Conservation (phyloP, 176 grass and related monocot genomes). For the Thinopyrum elongatum region DNA sequence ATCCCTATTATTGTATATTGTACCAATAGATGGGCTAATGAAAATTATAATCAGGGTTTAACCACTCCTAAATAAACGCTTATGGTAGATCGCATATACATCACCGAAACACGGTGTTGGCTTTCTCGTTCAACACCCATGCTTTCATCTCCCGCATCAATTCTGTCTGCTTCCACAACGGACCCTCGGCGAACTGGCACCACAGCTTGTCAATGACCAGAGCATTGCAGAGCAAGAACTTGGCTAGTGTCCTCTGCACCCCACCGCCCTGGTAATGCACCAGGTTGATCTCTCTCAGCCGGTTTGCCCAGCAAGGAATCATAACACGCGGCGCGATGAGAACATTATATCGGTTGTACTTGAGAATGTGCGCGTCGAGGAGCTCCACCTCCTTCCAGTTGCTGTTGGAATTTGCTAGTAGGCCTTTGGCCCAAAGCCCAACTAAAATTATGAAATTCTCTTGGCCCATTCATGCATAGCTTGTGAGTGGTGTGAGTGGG, state of each 20-base stretch:
- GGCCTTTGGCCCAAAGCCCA: too few relatives aligned
- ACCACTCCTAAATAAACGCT: too few relatives aligned
- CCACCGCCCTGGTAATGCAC: slow-evolving; percentile 8
- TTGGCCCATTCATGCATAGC: too few relatives aligned
- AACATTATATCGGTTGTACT: background rate
- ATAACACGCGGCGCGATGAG: background rate
- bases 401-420: too few relatives aligned
- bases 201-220: background rate
- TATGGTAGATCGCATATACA: background rate
- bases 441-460: too few relatives aligned
- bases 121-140: slow-evolving; percentile 5
- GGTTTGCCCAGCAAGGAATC: background rate
- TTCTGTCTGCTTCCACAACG: background rate
- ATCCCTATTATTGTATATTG: too few relatives aligned
- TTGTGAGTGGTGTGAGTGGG: too few relatives aligned
- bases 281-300: background rate
- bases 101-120: background rate
- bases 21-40: too few relatives aligned
- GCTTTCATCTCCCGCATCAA: slow-evolving; percentile 15
- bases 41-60: too few relatives aligned
- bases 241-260: slow-evolving; percentile 4
- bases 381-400: background rate
- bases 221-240: slow-evolving; percentile 25
- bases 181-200: background rate
- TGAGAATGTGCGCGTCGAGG: background rate